phyloP scores from a whole-genome alignment of 257 asterid species.

The Fraxinus cuspidata region DNA sequence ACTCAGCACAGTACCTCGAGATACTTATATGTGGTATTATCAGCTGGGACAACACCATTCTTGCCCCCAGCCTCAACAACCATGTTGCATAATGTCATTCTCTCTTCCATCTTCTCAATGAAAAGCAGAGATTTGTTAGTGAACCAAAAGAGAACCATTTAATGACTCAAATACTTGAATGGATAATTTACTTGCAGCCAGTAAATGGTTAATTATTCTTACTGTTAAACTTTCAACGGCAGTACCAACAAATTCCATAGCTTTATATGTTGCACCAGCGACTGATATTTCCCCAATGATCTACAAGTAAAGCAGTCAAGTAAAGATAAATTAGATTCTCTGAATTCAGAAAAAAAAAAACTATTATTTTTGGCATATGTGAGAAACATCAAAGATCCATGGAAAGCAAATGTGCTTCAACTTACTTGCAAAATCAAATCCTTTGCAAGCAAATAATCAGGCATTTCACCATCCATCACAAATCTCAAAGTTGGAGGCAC shows the following conservation, averaged over 20 bases:
- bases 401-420: slow-evolving; percentile 1
- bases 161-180: not conserved
- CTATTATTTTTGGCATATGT: not conserved
- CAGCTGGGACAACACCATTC: slow-evolving; percentile 94
- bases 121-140: slow-evolving; percentile 6
- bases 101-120: slow-evolving; percentile 86
- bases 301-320: slow-evolving; percentile 42
- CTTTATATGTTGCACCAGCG: slow-evolving; percentile 96
- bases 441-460: slow-evolving; percentile 87
- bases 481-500: slow-evolving; percentile 96
- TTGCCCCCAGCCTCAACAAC: slow-evolving; percentile 98
- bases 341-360: not conserved
- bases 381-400: not conserved
- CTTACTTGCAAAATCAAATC: slow-evolving; percentile 97
- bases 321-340: slow-evolving; percentile 12
- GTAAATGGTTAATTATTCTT: slow-evolving; percentile 30
- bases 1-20: slow-evolving; percentile 61
- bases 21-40: slow-evolving; percentile 80
- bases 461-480: slow-evolving; percentile 97
- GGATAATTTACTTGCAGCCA: not conserved
- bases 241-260: slow-evolving; percentile 95
- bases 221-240: slow-evolving; percentile 92
- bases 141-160: not conserved
- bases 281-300: slow-evolving; percentile 98
- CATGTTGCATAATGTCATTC: slow-evolving; percentile 99